A percentile compares a stretch with the other conserved stretches of the same genome.
phyloP scores from a whole-genome alignment of 2,329 filamentous ascomycete species.

The Paramyrothecium roridum region DNA sequence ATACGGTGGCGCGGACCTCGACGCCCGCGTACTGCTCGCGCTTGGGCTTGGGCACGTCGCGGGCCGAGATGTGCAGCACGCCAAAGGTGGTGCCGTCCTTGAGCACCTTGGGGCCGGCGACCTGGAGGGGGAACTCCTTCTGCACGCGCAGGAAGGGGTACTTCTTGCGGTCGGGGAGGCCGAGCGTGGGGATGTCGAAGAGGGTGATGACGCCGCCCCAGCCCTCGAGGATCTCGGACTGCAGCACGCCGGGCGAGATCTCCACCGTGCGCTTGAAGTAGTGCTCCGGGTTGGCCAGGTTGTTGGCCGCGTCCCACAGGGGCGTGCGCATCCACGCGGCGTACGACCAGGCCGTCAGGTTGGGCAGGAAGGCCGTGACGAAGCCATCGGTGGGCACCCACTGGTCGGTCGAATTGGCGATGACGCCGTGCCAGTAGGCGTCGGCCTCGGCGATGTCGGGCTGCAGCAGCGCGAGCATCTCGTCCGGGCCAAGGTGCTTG shows the following conservation, averaged over 20 bases:
- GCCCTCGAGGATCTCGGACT: slow-evolving; percentile 21
- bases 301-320: slow-evolving; percentile 20
- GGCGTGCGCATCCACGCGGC: slow-evolving; percentile 17
- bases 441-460: slow-evolving; percentile 17
- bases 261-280: slow-evolving; percentile 18
- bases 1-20: slow-evolving; percentile 17
- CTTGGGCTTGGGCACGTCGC: slow-evolving; percentile 9
- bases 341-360: slow-evolving; percentile 17
- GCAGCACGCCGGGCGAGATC: slow-evolving; percentile 4
- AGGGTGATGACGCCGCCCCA: slow-evolving; percentile 30
- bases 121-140: slow-evolving; percentile 19
- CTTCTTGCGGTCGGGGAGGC: slow-evolving; percentile 18
- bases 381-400: slow-evolving; percentile 18
- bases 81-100: slow-evolving; percentile 15
- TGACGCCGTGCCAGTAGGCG: slow-evolving; percentile 17
- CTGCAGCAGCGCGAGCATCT: slow-evolving; percentile 16
- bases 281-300: slow-evolving; percentile 23
- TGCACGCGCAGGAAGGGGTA: slow-evolving; percentile 25
- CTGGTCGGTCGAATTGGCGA: slow-evolving; percentile 8
- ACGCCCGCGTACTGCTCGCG: slow-evolving; percentile 5
- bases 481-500: slow-evolving; percentile 14
- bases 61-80: slow-evolving; percentile 15
- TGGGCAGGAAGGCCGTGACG: slow-evolving; percentile 18
- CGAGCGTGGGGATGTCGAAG: slow-evolving; percentile 29
- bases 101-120: slow-evolving; percentile 17